Evolutionary conservation across 306 rosid genomes (phyloP), one percentile per base, ranked within the genome.

Genomic region (Pueraria montana): DNA sequence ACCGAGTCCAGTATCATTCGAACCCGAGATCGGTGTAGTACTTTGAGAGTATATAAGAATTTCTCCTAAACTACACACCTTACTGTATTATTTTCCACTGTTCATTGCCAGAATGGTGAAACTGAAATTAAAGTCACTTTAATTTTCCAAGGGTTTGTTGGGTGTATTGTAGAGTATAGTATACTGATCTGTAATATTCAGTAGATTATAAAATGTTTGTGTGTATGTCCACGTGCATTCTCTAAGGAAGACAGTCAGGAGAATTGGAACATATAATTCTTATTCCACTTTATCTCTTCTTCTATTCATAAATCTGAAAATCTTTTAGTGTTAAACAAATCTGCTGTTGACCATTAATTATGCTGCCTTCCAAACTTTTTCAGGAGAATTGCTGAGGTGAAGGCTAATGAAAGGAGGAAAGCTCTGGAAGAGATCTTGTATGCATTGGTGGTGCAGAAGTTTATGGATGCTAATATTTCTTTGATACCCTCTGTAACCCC

Each of bases 371-470:
- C 20, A 59, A 72, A 80, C 56, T 73, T 85, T 34, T 71, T 36
- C 77, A 96, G 99, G 93, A 94, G 99, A 80, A 96, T 96, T 12
- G 96, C 99, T 0, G 94, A 94, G 91, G 94, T 96, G 53, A 96
- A 94, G 87, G 94, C 86, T 30, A 91, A 85, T 79, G 99, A 94
- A 79, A 89, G 97, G 88, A 92, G 79, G 74, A 87, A 88, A 76
- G 88, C 89, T 43, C 79, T 96, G 50, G 98, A 96, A 85, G 99
- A 94, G 92, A 96, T 94, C 61, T 85, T 96, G 80, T 94, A 96
- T 43, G 86, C 95, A 3, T 63, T 96, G 89, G 93, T 94, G 73
- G 98, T 96, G 79, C 97, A 96, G 88, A 96, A 96, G 84, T 96
- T 96, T 90, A 88, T 96, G 93, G 98, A 90, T 84, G 93, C 97